phyloP scores from a whole-genome alignment of 441 rosid genomes.

The Croton laevigatus region DNA sequence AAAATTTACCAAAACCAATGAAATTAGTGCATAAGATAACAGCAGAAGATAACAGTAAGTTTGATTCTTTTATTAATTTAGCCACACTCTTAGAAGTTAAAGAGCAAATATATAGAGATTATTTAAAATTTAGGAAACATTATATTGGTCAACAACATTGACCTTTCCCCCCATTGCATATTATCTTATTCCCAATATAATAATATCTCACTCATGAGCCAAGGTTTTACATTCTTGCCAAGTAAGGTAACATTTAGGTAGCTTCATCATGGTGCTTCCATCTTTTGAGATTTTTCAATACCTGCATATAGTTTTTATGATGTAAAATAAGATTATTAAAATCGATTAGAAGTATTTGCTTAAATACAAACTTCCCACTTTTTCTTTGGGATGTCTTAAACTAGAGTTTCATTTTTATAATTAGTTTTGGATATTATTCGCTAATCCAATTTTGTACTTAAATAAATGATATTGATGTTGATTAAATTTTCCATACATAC shows the following conservation, averaged over 20 bases:
- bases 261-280: conserved; percentile 1
- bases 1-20: conserved; percentile 18
- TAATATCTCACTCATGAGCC: not conserved
- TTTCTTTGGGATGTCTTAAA: too few species aligned
- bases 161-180: conserved; percentile 14
- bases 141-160: conserved; percentile 23
- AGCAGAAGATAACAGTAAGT: conserved; percentile 2
- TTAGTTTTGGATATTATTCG: too few species aligned
- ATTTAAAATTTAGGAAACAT: not conserved
- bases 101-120: not conserved
- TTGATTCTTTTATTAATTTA: conserved; percentile 19
- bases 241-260: not conserved
- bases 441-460: too few species aligned
- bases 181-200: not conserved
- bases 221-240: not conserved
- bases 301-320: conserved; percentile 13
- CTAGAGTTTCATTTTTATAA: too few species aligned
- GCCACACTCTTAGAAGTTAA: conserved; percentile 1
- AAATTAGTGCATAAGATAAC: conserved; percentile 5
- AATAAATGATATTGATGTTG: too few species aligned
- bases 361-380: too few species aligned
- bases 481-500: too few species aligned
- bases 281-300: conserved; percentile 1
- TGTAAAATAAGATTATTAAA: not conserved
- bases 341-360: too few species aligned